Evolutionary conservation across 83 land plant species (phyloP), one percentile per base, ranked within the genome.

Genomic region (Thuja plicata): DNA sequence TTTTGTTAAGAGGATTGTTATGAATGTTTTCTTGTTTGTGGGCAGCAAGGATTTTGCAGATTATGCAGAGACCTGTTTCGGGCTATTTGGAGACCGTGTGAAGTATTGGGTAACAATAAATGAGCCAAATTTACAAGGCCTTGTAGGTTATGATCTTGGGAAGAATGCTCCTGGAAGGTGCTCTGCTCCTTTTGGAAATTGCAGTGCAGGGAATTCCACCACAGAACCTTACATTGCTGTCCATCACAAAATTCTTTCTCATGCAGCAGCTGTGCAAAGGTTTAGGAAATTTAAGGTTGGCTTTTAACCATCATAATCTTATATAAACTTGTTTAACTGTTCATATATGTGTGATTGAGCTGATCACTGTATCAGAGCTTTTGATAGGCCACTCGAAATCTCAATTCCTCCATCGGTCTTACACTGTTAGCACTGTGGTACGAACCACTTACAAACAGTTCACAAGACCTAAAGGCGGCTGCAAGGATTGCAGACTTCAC

Each of bases 91-190:
- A 57, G 94, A 93, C 66, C 88, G 94, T 41, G 93, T 93, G 0
- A 79, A 89, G 60, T 71, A 91, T n/a, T 93, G 94, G 94, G 79
- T 90, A 86, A 93, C 94, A 17, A 50, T 93, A n/a, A 90, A 90
- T 54, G 91, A 93, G 66, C 93, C 93, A 24, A 85, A 88, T 35
- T 3, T 88, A 32, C 84, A 90, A 16, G 86, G 60, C n/a, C 45
- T 84, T 6, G 54, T 38, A 32, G 90, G 91, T 5, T 93, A 91
- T 87, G 90, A 90, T 73, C 19, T 34, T 8, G 94, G 94, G 7
- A 30, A 35, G 11, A 57, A 76, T 32, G 91, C 94, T 54, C 94
- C 94, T 6, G 55, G 91, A 37, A 83, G 93, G 13, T 93, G 94
- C 70, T 91, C 94, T 0, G 40, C 46, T 76, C 84, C 84, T 34